Evolutionary conservation across 164 flowering plant species (phyloP), one percentile per base, ranked within the genome.

Genomic region (Malania oleifera): DNA sequence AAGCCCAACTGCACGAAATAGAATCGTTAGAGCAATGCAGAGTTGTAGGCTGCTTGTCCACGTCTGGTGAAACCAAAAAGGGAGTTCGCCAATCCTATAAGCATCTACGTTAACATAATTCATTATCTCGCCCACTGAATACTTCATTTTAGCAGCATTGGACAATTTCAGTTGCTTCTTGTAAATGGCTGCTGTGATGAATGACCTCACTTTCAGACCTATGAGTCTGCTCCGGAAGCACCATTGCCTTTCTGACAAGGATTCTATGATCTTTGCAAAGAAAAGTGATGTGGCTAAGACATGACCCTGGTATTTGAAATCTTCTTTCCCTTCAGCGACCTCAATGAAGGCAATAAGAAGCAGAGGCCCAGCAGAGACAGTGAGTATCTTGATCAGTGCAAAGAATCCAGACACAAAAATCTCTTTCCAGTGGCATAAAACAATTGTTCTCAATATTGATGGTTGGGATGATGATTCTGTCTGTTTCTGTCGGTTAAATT

Each of bases 41-140:
- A 81, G 70, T 48, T 81, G 82, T 18, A 81, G 72, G 56, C 59
- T 67, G 2, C 82, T 81, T 0, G 81, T 73, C 85, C 85, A 81
- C n/a, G 57, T 75, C 52, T 76, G 85, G 58, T 73, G 82, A 62
- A 73, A 77, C 79, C 77, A 80, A 43, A 46, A 74, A 5, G 84
- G 81, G 50, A 76, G 76, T 38, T 76, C 81, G 19, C 83, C 83
- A 15, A 79, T 71, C 19, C 81, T 56, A 47, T 71, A 71, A 37
- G 78, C 80, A 70, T 79, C 83, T 7, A 74, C 77, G 10, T 73
- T 70, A 1, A 70, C 80, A 54, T 75, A 78, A 51, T 71, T 78
- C 73, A 69, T 71, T 39, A 80, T 80, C 61, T 80, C 79, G 24
- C 79, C 84, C 18, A 66, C 47, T 0, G 82, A 77, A 43, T 77